A percentile compares a stretch with the other conserved stretches of the same genome.
Evolutionary conservation across 352 stramenopile genomes (phyloP).

Genomic region (Phytopythium mirpurense): DNA sequence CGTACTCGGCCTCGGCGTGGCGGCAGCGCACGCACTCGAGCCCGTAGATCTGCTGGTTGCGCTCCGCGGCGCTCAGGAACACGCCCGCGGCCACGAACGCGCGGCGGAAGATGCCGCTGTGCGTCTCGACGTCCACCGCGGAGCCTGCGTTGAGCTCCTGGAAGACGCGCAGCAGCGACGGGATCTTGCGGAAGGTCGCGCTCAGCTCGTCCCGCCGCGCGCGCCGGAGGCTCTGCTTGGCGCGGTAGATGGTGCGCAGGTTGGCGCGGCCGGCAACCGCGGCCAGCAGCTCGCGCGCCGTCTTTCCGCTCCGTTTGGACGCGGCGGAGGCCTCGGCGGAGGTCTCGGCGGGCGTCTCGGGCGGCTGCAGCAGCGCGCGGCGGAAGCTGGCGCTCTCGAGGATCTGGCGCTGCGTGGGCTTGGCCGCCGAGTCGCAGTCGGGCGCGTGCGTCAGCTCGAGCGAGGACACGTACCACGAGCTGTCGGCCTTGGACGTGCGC

Average conservation of each 20-base stretch:
- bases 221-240: conserved; percentile 39
- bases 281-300: conserved; percentile 27
- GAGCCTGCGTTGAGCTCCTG: conserved; percentile 30
- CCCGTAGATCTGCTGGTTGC: conserved; percentile 54
- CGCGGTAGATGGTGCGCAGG: conserved; percentile 51
- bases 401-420: conserved; percentile 55
- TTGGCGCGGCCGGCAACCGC: conserved; percentile 33
- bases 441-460: conserved; percentile 32
- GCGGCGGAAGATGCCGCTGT: conserved; percentile 25
- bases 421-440: conserved; percentile 37
- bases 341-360: conserved; percentile 16
- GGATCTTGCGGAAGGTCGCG: conserved; percentile 36
- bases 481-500: conserved; percentile 46
- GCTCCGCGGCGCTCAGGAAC: conserved; percentile 28
- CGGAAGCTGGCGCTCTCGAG: conserved; percentile 38
- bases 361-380: conserved; percentile 16
- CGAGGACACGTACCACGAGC: conserved; percentile 61
- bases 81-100: conserved; percentile 42
- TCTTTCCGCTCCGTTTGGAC: conserved; percentile 1
- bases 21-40: conserved; percentile 30
- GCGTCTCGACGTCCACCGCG: conserved; percentile 16
- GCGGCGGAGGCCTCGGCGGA: neutral
- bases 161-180: conserved; percentile 32
- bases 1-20: conserved; percentile 27
- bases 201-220: conserved; percentile 25